Base-by-base conservation (phyloP, 208 protist species). In the Crithidia sp. region DNA sequence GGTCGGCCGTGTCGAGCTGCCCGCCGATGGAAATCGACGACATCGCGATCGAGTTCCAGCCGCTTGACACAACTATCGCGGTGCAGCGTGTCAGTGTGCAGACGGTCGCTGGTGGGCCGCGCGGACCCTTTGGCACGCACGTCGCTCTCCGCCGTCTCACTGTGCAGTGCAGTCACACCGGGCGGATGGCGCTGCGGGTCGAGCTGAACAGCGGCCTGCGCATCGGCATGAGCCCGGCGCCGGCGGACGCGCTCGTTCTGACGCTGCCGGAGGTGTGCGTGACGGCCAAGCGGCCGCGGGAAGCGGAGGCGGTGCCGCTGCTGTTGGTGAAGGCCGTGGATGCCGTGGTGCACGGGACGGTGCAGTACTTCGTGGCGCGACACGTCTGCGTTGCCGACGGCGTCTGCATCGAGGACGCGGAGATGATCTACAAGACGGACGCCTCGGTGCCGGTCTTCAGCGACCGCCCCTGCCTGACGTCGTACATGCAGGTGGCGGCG, bases 401-500 rank as follows among this genome's bases (percentile, higher is more conserved):
- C 74, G 39, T 82, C 10, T 10, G 44, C 39, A 7, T 66, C 17
- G 4, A 72, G 17, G 62, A 81, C 37, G 71, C 67, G 6, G 78
- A 58, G 16, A 36, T 86, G 7, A 49, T 72, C 10, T 67, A 83
- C 68, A 65, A 65, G 39, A 67, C 58, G 1, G 53, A 83, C 43
- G 17, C 67, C 0, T 43, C 47, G n/a, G 62, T 67, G 9, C 54
- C 62, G 19, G 70, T 79, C 36, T 72, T 76, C 10, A 80, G 53
- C 39, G 59, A 50, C 17, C 63, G 71, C 16, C 85, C 85, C 6
- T 89, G 80, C 70, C 53, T 77, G 36, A 71, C 87, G 2, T 90
- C 86, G 0, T 91, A 67, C 49, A 40, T 92, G 54, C 85, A 89
- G 65, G 17, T 84, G 52, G 69, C 62, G 4, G 68, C 66, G 62